A percentile compares a stretch with the other conserved stretches of the same genome.
Conservation (phyloP, 768 basidiomycete genomes). For the Mycena indigotica region DNA sequence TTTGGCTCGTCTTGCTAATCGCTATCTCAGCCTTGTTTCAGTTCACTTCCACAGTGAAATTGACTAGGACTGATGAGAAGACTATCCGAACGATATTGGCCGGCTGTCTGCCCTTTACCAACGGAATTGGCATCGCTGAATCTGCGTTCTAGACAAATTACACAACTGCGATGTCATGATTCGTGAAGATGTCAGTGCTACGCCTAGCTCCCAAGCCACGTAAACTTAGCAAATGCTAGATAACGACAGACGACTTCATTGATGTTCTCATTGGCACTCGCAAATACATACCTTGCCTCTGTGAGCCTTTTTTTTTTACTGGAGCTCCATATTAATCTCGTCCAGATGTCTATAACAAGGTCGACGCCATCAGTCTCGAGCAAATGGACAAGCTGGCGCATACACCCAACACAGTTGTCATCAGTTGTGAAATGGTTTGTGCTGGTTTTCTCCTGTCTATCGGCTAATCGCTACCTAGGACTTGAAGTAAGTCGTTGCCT, state of each 20-base stretch:
- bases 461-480: not conserved
- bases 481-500: too few species aligned
- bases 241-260: slow-evolving; percentile 95
- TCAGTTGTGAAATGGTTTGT: slow-evolving; percentile 82
- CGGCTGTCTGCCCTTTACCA: slow-evolving; percentile 53
- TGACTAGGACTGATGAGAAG: slow-evolving; percentile 93
- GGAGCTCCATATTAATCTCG: not conserved
- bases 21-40: slow-evolving; percentile 26
- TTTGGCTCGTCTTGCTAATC: not conserved
- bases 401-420: slow-evolving; percentile 85
- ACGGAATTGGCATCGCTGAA: too few species aligned
- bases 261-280: slow-evolving; percentile 96
- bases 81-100: slow-evolving; percentile 92
- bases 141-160: slow-evolving; percentile 65
- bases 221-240: too few species aligned
- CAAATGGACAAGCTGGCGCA: slow-evolving; percentile 82
- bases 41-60: slow-evolving; percentile 89
- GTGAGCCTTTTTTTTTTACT: slow-evolving; percentile 42
- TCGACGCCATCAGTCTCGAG: slow-evolving; percentile 85
- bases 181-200: slow-evolving; percentile 80
- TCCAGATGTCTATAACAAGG: slow-evolving; percentile 93
- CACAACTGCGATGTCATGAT: slow-evolving; percentile 99
- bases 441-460: not conserved
- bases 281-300: slow-evolving; percentile 94
- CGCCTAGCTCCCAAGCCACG: not conserved